phyloP scores from a whole-genome alignment of 257 asterid genomes.

The Marsdenia floribunda region DNA sequence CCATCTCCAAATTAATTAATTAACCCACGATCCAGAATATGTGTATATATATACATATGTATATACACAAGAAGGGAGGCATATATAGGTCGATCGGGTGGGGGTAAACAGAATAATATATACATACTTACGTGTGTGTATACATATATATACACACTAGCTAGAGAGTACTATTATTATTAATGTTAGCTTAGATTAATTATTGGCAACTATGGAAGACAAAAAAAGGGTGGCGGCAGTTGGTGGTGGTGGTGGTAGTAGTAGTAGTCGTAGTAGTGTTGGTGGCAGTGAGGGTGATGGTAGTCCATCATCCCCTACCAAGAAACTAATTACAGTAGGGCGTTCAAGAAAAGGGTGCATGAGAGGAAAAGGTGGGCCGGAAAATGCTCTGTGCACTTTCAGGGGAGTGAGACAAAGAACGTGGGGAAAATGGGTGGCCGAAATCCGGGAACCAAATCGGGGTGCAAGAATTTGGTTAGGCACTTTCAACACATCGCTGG shows the following conservation, averaged over 20 bases:
- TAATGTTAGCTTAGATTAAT: no score
- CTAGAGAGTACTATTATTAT: no score
- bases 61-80: no score
- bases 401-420: conserved; percentile 84
- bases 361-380: conserved; percentile 88
- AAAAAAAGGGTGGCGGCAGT: not conserved
- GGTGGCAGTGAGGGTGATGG: not conserved
- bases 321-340: conserved; percentile 27
- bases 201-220: not conserved
- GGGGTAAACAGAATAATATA: no score
- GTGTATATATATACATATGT: no score
- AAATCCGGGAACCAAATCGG: conserved; percentile 72
- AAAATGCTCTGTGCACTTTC: conserved; percentile 59
- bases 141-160: no score
- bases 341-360: conserved; percentile 71
- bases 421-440: conserved; percentile 88
- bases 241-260: not conserved
- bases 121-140: no score
- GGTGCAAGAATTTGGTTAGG: conserved; percentile 79
- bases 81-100: no score
- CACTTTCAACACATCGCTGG: conserved; percentile 56
- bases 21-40: no score
- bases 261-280: no score
- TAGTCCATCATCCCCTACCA: not conserved
- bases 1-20: no score